A percentile compares a stretch with the other conserved stretches of the same genome.
phyloP scores from a whole-genome alignment of 176 grass and related monocot species.

The Ensete ventricosum region DNA sequence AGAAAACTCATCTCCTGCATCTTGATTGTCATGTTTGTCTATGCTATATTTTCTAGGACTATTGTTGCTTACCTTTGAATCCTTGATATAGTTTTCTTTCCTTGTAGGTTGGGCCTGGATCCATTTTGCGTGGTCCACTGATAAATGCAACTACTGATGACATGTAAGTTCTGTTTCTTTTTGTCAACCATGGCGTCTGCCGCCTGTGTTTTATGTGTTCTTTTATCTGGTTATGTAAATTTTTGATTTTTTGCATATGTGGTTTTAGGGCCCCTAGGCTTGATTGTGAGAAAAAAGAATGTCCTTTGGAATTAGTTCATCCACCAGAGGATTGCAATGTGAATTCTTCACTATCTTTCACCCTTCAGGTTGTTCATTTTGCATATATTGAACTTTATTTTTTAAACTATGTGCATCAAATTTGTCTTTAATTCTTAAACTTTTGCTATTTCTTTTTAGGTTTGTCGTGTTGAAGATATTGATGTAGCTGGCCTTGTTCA shows the following conservation, averaged over 20 bases:
- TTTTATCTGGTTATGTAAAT: not conserved
- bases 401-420: not conserved
- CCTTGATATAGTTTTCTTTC: constrained; percentile 9
- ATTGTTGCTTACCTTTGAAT: not conserved
- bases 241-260: not conserved
- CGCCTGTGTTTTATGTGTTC: not conserved
- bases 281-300: constrained; percentile 68
- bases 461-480: constrained; percentile 99
- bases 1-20: not conserved
- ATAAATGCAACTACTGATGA: constrained; percentile 62
- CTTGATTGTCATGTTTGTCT: not conserved
- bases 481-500: constrained; percentile 81
- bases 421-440: not conserved
- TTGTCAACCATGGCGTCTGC: not conserved
- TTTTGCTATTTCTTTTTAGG: constrained; percentile 29
- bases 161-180: constrained; percentile 53
- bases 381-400: not conserved
- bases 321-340: constrained; percentile 99
- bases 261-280: constrained; percentile 69
- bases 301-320: constrained; percentile 82
- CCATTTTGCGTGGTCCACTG: constrained; percentile 71
- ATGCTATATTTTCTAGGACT: not conserved
- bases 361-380: constrained; percentile 59
- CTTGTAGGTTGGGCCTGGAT: constrained; percentile 95
- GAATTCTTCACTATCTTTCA: constrained; percentile 94